Evolutionary conservation across 2,329 filamentous ascomycete genomes (phyloP).

Genomic region (Fusarium kyushuense): DNA sequence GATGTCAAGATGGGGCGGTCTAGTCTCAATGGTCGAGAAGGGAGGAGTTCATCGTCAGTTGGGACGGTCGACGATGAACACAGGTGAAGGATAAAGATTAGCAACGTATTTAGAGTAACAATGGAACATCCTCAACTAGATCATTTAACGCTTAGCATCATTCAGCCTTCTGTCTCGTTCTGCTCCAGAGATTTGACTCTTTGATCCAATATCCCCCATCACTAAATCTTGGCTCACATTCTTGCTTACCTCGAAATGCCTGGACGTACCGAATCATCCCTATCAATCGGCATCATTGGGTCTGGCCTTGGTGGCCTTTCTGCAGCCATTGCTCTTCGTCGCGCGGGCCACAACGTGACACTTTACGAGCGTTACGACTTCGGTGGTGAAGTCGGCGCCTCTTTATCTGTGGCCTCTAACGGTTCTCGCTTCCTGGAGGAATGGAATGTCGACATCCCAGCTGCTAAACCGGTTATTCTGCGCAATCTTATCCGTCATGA

Average conservation of each 20-base stretch:
- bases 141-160: neutral
- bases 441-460: conserved; percentile 60
- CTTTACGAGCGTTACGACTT: conserved; percentile 70
- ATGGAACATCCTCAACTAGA: neutral
- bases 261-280: conserved; percentile 17
- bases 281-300: conserved; percentile 49
- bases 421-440: conserved; percentile 72
- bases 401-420: conserved; percentile 72
- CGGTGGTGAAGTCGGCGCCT: conserved; percentile 71
- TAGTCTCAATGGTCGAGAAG: neutral
- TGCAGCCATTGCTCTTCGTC: conserved; percentile 65
- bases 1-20: neutral
- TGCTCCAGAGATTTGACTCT: neutral
- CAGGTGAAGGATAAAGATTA: neutral
- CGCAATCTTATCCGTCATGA: conserved; percentile 25
- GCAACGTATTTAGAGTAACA: neutral
- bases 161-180: accelerated
- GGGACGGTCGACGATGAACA: neutral
- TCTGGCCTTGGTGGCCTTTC: conserved; percentile 66
- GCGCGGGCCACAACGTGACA: conserved; percentile 62
- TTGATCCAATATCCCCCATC: neutral
- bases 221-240: neutral
- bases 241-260: neutral
- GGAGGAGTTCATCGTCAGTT: neutral
- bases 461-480: conserved; percentile 14